Conservation (phyloP, 2,329 filamentous ascomycete species). For the Scortechinia acanthostroma region DNA sequence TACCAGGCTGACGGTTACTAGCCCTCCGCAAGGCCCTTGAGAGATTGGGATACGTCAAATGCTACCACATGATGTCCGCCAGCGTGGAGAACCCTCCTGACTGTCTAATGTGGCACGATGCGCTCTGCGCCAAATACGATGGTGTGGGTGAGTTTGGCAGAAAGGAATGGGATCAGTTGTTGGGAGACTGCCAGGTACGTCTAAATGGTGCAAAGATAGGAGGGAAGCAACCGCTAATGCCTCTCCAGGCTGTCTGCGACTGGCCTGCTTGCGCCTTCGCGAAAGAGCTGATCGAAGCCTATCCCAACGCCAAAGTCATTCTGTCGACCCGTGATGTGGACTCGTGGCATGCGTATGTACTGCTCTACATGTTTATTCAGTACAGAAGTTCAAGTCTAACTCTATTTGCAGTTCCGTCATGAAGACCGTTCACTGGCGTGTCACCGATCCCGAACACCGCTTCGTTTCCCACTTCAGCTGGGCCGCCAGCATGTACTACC, state of each 20-base stretch:
- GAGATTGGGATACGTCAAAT: slow-evolving; percentile 59
- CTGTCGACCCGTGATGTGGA: slow-evolving; percentile 61
- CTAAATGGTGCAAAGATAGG: slow-evolving; percentile 6
- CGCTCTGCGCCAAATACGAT: slow-evolving; percentile 55
- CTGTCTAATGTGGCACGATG: slow-evolving; percentile 65
- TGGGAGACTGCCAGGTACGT: slow-evolving; percentile 47
- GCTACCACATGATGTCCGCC: slow-evolving; percentile 69
- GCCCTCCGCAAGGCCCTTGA: slow-evolving; percentile 60
- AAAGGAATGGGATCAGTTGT: slow-evolving; percentile 63
- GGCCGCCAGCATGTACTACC: slow-evolving; percentile 62
- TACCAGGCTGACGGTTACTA: slow-evolving; percentile 13
- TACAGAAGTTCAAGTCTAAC: neutral
- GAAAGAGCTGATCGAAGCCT: slow-evolving; percentile 64
- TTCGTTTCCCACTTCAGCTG: slow-evolving; percentile 49
- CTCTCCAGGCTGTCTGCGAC: slow-evolving; percentile 64
- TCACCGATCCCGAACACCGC: slow-evolving; percentile 52
- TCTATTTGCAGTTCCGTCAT: slow-evolving; percentile 19
- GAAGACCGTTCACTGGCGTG: slow-evolving; percentile 64
- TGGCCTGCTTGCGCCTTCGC: slow-evolving; percentile 63
- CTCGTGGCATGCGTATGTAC: slow-evolving; percentile 49
- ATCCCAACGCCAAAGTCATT: slow-evolving; percentile 67
- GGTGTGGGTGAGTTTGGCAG: slow-evolving; percentile 54
- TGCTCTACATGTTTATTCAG: slow-evolving; percentile 41
- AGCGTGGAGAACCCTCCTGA: slow-evolving; percentile 64
- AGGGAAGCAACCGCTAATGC: slow-evolving; percentile 4